phyloP scores from a whole-genome alignment of 2,329 filamentous ascomycete genomes.

The Thielaviopsis euricoi region DNA sequence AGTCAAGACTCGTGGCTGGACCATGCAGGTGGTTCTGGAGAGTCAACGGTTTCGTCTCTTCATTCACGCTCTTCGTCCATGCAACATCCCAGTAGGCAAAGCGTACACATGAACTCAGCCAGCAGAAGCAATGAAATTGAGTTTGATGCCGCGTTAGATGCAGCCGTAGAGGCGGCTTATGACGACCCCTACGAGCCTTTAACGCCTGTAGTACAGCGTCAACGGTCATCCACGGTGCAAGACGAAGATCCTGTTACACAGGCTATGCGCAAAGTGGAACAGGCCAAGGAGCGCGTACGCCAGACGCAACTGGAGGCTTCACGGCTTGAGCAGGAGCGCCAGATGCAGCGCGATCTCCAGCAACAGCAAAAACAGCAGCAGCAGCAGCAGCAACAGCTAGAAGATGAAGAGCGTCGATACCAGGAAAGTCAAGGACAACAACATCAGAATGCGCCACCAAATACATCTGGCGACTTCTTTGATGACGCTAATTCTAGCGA shows the following conservation, averaged over 20 bases:
- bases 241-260: constrained; percentile 22
- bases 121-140: constrained; percentile 71
- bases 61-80: constrained; percentile 65
- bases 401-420: constrained; percentile 21
- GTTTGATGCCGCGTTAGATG: constrained; percentile 86
- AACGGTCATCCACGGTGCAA: constrained; percentile 22
- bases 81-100: constrained; percentile 23
- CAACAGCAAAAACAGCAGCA: constrained; percentile 21
- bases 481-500: constrained; percentile 49
- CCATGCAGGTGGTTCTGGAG: constrained; percentile 66
- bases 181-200: constrained; percentile 75
- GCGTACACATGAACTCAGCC: constrained; percentile 33
- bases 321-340: constrained; percentile 34
- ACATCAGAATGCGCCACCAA: not conserved
- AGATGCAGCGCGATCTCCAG: constrained; percentile 4
- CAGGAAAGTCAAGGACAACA: constrained; percentile 1
- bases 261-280: constrained; percentile 49
- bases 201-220: constrained; percentile 25
- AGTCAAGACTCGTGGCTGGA: constrained; percentile 87
- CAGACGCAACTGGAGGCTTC: constrained; percentile 54
- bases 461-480: constrained; percentile 26
- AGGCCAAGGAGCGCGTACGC: constrained; percentile 59
- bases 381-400: constrained; percentile 6
- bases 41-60: constrained; percentile 61
- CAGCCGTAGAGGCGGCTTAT: constrained; percentile 90